These are phyloP conservation scores for Oryza brachyantha DNA, from an alignment of 176 grass and related monocot genomes.

Conservation along the genomic window DNA sequence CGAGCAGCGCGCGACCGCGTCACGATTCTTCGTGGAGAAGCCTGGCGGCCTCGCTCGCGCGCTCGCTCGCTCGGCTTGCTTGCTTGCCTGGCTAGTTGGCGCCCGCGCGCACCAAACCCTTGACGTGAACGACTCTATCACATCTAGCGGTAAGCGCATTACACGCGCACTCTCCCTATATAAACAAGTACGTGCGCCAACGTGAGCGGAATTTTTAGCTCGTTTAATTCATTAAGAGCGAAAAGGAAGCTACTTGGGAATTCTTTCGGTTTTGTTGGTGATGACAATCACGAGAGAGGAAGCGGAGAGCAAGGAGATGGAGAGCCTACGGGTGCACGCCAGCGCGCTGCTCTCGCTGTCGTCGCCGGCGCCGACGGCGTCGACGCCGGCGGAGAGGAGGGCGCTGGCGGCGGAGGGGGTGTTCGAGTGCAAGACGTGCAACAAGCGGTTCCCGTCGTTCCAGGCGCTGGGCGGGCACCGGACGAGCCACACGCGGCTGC, in stretches of 20 bases:
- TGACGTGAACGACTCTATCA: constrained; percentile 54
- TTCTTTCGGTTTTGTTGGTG: neutral
- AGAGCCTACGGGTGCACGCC: constrained; percentile 56
- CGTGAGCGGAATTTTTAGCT: constrained; percentile 18
- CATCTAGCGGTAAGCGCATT: neutral
- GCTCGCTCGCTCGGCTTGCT: neutral
- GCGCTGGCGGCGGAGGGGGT: constrained; percentile 56
- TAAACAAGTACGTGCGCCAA: neutral
- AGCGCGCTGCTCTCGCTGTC: constrained; percentile 30
- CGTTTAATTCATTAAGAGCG: neutral
- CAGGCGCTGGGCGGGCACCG: constrained; percentile 63
- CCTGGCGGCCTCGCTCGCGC: neutral
- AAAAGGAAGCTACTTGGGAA: too few species aligned
- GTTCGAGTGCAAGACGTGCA: constrained; percentile 80
- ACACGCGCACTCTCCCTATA: constrained; percentile 5
- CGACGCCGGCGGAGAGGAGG: constrained; percentile 36
- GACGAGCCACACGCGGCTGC: constrained; percentile 64
- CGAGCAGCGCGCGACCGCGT: constrained; percentile 21
- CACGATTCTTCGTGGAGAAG: constrained; percentile 48
- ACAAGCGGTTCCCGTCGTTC: constrained; percentile 55
- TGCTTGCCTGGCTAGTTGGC: neutral
- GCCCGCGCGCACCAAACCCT: neutral
- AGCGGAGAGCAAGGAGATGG: constrained; percentile 41
- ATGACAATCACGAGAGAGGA: constrained; percentile 51
- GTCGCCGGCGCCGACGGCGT: neutral